phyloP scores from a whole-genome alignment of 2,329 filamentous ascomycete species.

The Trichoderma lentiforme region DNA sequence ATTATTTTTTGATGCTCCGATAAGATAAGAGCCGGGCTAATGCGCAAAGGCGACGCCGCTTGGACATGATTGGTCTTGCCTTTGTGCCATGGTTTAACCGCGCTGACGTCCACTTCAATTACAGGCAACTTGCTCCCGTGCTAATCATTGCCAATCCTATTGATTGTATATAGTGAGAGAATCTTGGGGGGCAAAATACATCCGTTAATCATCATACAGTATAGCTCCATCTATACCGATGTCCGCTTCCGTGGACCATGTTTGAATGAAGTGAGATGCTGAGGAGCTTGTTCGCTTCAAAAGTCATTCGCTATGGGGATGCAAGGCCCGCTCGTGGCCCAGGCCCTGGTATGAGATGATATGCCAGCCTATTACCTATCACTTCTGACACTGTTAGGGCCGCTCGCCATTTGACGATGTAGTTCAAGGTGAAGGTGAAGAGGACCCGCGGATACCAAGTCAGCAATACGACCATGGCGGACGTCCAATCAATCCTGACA shows the following conservation, averaged over 20 bases:
- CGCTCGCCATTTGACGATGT: conserved; percentile 60
- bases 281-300: neutral
- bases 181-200: neutral
- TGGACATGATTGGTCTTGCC: neutral
- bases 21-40: neutral
- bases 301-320: conserved; percentile 45
- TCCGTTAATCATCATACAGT: neutral
- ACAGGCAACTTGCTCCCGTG: neutral
- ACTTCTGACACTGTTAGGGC: conserved; percentile 38
- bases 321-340: conserved; percentile 54
- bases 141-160: neutral
- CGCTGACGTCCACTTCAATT: neutral
- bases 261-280: conserved; percentile 2
- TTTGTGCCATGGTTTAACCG: neutral
- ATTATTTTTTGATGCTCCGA: conserved; percentile 18
- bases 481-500: conserved; percentile 53
- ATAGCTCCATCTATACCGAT: neutral
- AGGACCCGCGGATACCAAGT: conserved; percentile 37
- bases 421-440: conserved; percentile 47
- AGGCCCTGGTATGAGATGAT: conserved; percentile 47
- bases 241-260: neutral
- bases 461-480: conserved; percentile 56
- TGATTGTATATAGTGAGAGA: neutral
- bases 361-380: neutral
- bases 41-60: neutral